Conservation (phyloP, 2,329 filamentous ascomycete genomes). For the Fusarium protoensiforme region DNA sequence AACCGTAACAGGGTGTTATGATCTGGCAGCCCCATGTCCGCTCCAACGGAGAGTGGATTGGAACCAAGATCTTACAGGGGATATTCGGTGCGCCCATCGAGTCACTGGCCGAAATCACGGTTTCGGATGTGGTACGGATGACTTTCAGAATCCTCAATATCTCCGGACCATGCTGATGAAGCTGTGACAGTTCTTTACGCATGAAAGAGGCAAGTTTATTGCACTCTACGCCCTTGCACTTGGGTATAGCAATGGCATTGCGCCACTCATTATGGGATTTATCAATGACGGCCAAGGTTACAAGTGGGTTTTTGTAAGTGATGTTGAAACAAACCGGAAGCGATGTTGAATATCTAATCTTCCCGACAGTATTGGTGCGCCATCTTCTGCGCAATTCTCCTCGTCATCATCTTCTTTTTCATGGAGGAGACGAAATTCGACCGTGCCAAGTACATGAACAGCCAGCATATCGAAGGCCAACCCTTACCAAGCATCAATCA, state of each 20-base stretch:
- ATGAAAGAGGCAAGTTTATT: not conserved
- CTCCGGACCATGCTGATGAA: not conserved
- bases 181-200: not conserved
- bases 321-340: not conserved
- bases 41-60: conserved; percentile 3
- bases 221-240: not conserved
- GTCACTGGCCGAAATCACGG: not conserved
- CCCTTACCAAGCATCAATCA: not conserved
- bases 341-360: not conserved
- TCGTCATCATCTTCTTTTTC: not conserved
- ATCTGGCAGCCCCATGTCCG: conserved; percentile 7
- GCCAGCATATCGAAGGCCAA: not conserved
- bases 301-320: not conserved
- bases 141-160: too few species aligned
- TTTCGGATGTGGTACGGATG: not conserved
- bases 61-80: conserved; percentile 8
- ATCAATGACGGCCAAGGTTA: not conserved
- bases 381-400: not conserved
- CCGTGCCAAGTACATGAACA: not conserved
- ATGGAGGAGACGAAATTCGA: not conserved
- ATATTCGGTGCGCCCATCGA: conserved; percentile 8
- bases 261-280: not conserved
- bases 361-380: not conserved
- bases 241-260: not conserved
- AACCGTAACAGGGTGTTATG: not conserved